phyloP scores from a whole-genome alignment of 2,329 filamentous ascomycete genomes.

The Colletotrichum godetiae region DNA sequence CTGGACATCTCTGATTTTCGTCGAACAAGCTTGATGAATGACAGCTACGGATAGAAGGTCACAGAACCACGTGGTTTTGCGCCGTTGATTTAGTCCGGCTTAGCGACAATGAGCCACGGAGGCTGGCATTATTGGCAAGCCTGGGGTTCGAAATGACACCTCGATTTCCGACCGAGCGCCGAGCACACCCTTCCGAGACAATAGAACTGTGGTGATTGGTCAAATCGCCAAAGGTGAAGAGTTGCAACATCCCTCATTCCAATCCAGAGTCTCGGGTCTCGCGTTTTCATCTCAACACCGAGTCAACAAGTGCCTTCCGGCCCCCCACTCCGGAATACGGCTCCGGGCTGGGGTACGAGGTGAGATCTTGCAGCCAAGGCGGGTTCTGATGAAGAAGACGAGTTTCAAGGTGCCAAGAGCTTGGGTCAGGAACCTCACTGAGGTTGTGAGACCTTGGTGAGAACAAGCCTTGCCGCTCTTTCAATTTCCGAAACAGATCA shows the following conservation, averaged over 20 bases:
- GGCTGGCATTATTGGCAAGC: background rate
- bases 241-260: background rate
- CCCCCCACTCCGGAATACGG: conserved; percentile 11
- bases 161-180: conserved; percentile 24
- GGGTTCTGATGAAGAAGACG: background rate
- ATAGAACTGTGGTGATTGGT: background rate
- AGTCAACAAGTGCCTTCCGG: conserved; percentile 1
- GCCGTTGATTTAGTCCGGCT: background rate
- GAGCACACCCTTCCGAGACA: conserved; percentile 18
- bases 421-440: background rate
- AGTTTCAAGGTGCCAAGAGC: background rate
- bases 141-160: background rate
- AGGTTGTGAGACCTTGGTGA: background rate
- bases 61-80: conserved; percentile 15
- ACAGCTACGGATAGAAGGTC: background rate
- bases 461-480: background rate
- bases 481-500: background rate
- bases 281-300: conserved; percentile 29
- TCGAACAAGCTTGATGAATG: conserved; percentile 6
- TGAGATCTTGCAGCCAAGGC: background rate
- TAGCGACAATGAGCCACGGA: background rate
- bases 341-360: background rate
- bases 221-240: background rate
- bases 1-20: too few species aligned
- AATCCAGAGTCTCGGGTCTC: conserved; percentile 17